These are phyloP conservation scores for Pseudogymnoascus sp. DNA, from an alignment of 2,329 filamentous ascomycete species.

Conservation along the genomic window DNA sequence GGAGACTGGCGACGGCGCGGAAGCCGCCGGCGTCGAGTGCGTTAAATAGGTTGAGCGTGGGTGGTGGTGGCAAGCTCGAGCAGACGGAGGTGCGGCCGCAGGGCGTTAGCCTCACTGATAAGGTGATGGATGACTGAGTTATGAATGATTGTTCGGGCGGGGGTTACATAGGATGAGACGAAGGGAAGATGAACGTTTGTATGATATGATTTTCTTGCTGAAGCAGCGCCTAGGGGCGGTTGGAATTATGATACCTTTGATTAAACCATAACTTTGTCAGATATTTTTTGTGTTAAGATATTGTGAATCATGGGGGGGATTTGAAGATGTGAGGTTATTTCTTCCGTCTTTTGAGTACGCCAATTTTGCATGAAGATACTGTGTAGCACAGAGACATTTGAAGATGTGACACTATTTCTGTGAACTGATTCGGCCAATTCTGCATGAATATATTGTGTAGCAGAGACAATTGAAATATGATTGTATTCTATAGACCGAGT, in stretches of 20 bases:
- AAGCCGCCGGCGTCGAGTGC: conserved; percentile 26
- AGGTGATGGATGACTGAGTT: conserved; percentile 64
- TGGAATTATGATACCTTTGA: conserved; percentile 8
- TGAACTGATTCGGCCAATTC: neutral
- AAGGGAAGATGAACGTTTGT: conserved; percentile 2
- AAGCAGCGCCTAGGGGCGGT: neutral
- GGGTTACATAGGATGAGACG: neutral
- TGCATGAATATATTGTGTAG: neutral
- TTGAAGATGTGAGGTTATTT: neutral
- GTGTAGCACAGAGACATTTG: neutral
- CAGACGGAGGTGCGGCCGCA: conserved; percentile 31
- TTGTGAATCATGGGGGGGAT: neutral
- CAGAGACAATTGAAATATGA: neutral
- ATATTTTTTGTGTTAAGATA: neutral
- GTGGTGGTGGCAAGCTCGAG: conserved; percentile 28
- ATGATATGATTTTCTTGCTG: conserved; percentile 1
- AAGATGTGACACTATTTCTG: neutral
- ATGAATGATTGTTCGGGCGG: neutral
- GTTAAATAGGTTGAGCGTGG: conserved; percentile 25
- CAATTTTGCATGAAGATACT: neutral
- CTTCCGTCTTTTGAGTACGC: neutral
- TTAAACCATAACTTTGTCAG: neutral
- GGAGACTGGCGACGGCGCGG: conserved; percentile 35
- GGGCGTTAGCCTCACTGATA: conserved; percentile 63
- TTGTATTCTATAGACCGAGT: neutral